Evolutionary conservation across 306 rosid species (phyloP).

Genomic region (Sophora flavescens): DNA sequence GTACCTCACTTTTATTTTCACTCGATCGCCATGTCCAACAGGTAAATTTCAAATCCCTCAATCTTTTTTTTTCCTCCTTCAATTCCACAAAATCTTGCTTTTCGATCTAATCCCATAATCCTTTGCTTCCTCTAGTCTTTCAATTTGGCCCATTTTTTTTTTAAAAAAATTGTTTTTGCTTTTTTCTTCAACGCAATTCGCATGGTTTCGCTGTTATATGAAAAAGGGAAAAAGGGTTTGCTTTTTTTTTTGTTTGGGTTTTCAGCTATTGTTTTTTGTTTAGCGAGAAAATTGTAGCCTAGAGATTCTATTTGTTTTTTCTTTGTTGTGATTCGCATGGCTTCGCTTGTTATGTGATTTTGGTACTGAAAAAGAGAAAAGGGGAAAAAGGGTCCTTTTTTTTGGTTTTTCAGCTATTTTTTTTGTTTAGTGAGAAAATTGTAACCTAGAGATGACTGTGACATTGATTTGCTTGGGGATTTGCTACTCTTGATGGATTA

Average conservation of each 20-base stretch:
- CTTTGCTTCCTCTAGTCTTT: background rate
- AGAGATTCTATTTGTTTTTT: background rate
- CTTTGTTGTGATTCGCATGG: background rate
- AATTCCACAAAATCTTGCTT: background rate
- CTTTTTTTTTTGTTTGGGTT: background rate
- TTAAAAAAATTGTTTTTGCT: too few species aligned
- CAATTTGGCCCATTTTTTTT: background rate
- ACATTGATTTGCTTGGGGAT: background rate
- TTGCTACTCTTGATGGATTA: background rate
- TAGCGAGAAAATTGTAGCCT: background rate
- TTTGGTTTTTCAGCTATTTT: background rate
- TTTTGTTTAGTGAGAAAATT: constrained; percentile 15
- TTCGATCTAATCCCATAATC: constrained; percentile 14
- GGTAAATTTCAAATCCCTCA: constrained; percentile 46
- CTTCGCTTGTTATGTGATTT: background rate
- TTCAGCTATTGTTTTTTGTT: constrained; percentile 13
- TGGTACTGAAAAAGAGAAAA: background rate
- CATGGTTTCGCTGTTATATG: background rate
- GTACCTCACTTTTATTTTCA: background rate
- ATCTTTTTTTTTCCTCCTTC: background rate
- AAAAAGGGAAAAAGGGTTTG: background rate
- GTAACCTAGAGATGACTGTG: constrained; percentile 4
- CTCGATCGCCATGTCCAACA: constrained; percentile 66
- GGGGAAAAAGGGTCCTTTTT: background rate
- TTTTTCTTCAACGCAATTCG: background rate